Base-by-base conservation (phyloP, 257 asterid species). In the Apocynum venetum region DNA sequence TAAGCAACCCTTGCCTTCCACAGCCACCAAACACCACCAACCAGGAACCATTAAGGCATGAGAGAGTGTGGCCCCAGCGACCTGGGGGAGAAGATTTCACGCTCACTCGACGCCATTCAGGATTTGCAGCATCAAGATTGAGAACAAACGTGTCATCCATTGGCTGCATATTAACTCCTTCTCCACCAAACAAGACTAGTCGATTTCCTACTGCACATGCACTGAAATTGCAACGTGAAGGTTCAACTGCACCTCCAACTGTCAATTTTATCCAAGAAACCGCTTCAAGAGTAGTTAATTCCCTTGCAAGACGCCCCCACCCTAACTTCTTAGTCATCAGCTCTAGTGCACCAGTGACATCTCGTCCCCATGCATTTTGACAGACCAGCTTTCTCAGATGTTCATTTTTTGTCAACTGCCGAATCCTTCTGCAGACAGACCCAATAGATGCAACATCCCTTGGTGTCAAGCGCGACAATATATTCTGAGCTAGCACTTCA, bases 81-180 rank as follows among this genome's bases (percentile, higher is more conserved):
- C 98, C 98, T 3, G 97, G 98, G 36, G 97, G 98, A 55, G 98
- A 91, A 56, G 92, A 88, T 80, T 80, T 72, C 36, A 93, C 98
- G 73, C 87, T 87, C 80, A 93, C 91, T 70, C 91, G 87, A 46
- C 88, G 87, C 98, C 98, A 93, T 84, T 89, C 89, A 17, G 98
- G 98, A 49, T 83, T 79, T 43, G 85, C 87, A 13, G 91, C 86
- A 74, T 93, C 98, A 36, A 93, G 96, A 82, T 91, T 86, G 76
- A 93, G 96, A 76, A 91, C 98, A 64, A 93, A 93, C 0, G 98
- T 93, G 85, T 93, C 98, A 38, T 93, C 96, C 97, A 93, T 93
- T 43, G 98, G 98, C 86, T 93, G 96, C 98, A 93, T 93, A 76
- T 93, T 93, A 48, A 89, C 92, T 43, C 96, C 98, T 84, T 93